A percentile compares a stretch with the other conserved stretches of the same genome.
These are phyloP conservation scores for Triadica sebifera DNA, from an alignment of 345 rosid genomes.

Conservation along the genomic window DNA sequence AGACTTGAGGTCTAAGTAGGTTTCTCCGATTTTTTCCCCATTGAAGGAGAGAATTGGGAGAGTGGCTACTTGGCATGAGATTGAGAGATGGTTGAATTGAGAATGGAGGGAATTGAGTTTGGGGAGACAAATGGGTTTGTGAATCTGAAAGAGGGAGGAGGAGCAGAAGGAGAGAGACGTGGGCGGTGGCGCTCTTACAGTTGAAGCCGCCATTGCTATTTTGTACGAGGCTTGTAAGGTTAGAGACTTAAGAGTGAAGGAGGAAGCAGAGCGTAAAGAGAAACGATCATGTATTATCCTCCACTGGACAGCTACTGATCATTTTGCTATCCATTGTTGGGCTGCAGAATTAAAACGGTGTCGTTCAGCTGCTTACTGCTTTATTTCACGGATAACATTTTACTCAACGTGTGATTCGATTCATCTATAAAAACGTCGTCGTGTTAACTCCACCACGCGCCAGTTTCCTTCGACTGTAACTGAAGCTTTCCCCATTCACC, in stretches of 20 bases:
- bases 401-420: too few species aligned
- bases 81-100: slow-evolving; percentile 31
- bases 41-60: slow-evolving; percentile 70
- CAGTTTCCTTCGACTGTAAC: not conserved
- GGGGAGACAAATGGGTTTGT: slow-evolving; percentile 19
- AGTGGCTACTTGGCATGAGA: slow-evolving; percentile 58
- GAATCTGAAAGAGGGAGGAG: slow-evolving; percentile 18
- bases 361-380: not conserved
- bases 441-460: too few species aligned
- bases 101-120: slow-evolving; percentile 22
- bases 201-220: slow-evolving; percentile 9
- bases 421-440: too few species aligned
- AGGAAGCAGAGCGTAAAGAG: not conserved
- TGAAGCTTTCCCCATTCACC: not conserved
- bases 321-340: not conserved
- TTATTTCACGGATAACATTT: too few species aligned
- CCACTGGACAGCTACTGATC: not conserved
- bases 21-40: slow-evolving; percentile 83
- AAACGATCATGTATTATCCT: slow-evolving; percentile 5
- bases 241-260: not conserved
- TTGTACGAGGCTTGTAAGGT: not conserved
- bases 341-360: not conserved
- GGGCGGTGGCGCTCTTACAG: slow-evolving; percentile 7
- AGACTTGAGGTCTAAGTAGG: slow-evolving; percentile 68
- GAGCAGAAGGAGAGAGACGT: slow-evolving; percentile 29